A percentile compares a stretch with the other conserved stretches of the same genome.
Conservation (phyloP, 2,329 filamentous ascomycete genomes). For the Capronia americana region DNA sequence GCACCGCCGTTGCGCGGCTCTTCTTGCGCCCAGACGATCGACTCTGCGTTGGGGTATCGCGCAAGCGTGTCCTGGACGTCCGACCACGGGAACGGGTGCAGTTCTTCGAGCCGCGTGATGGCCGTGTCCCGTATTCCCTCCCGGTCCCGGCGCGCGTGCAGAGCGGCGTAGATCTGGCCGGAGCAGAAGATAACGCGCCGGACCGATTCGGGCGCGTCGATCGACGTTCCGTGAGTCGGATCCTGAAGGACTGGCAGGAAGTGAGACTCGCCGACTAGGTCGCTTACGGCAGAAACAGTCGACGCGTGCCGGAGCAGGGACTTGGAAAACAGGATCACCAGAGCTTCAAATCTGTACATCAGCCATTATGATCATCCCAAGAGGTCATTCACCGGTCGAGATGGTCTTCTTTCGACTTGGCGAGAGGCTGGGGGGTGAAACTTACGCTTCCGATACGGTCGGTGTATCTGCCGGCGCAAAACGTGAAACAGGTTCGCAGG, state of each 20-base stretch:
- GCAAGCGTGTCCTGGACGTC: slow-evolving; percentile 97
- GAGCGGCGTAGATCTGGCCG: slow-evolving; percentile 89
- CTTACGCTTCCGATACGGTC: slow-evolving; percentile 98
- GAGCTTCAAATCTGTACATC: slow-evolving; percentile 71
- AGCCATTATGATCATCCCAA: no score
- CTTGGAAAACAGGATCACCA: slow-evolving; percentile 98
- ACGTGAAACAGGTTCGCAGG: slow-evolving; percentile 97
- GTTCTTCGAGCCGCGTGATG: slow-evolving; percentile 93
- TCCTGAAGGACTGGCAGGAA: slow-evolving; percentile 98
- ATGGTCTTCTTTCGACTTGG: no score
- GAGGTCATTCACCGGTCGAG: no score
- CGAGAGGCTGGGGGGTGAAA: slow-evolving; percentile 39
- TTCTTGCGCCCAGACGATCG: slow-evolving; percentile 96
- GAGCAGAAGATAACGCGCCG: slow-evolving; percentile 93
- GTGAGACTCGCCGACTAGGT: slow-evolving; percentile 88
- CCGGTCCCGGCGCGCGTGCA: slow-evolving; percentile 87
- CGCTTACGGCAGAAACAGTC: slow-evolving; percentile 87
- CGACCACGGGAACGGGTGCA: slow-evolving; percentile 98
- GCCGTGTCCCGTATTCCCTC: slow-evolving; percentile 89
- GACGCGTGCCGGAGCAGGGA: slow-evolving; percentile 91
- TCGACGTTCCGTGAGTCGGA: slow-evolving; percentile 76
- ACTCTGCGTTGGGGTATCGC: slow-evolving; percentile 95
- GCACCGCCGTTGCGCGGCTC: slow-evolving; percentile 96
- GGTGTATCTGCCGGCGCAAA: slow-evolving; percentile 95
- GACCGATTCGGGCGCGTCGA: slow-evolving; percentile 83